Evolutionary conservation across 805 yeast species (phyloP), one percentile per base, ranked within the genome.

Genomic region (Saturnispora mendoncae): DNA sequence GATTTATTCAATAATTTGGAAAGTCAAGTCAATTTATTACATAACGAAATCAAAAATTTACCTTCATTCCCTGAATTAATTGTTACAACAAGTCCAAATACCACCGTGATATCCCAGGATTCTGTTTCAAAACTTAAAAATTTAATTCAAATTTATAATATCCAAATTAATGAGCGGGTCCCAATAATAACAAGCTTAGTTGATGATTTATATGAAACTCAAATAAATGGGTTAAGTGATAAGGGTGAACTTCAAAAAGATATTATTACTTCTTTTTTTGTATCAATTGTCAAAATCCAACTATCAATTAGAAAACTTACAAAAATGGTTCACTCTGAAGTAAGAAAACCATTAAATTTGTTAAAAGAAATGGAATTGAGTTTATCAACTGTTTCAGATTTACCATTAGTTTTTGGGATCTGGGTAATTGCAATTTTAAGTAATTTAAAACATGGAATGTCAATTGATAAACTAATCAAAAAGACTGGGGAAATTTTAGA

Each of bases 351-450:
- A 33, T 46, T 69, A 17, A 48, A 55, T 12, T 28, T 41, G 1
- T 44, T 66, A n/a, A 66, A 58, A 44, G 54, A 52, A 4, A 38
- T 45, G 20, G 67, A 66, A 42, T 42, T 61, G 8, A 55, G 51
- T 19, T 42, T 61, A 12, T 58, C 62, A 10, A 47, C 55, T 10
- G 74, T 80, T 1, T 66, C 74, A 12, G 92, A 84, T 54, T 54
- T 84, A 21, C 94, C 94, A 0, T 54, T 82, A 10, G 58, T 82
- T 1, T 80, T 82, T 55, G 92, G 92, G 1, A 63, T 80, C n/a
- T 71, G 76, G 57, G 46, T 80, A 3, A 68, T 82, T 36, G 88
- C 83, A 48, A 67, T 64, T 34, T 61, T 80, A 38, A 65, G 85
- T 38, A 73, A 81, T 49, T 61, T 64, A 36, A 74, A 73, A 48